Evolutionary conservation across 345 rosid genomes (phyloP).

Genomic region (Citrus inodora): DNA sequence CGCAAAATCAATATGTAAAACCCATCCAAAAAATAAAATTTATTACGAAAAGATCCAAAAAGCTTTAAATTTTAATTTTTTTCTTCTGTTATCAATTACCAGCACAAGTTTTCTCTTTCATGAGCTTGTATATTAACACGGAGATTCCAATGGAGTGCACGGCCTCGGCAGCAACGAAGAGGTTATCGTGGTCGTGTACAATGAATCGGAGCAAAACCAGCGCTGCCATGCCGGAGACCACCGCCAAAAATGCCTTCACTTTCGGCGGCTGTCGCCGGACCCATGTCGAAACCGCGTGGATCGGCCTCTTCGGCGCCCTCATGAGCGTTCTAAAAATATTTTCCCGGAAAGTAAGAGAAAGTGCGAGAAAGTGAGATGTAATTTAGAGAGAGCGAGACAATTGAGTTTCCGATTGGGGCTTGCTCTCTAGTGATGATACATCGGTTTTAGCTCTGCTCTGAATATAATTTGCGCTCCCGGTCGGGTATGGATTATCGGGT

Average conservation of each 20-base stretch:
- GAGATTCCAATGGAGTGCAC: slow-evolving; percentile 94
- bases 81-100: slow-evolving; percentile 13
- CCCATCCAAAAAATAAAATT: background rate
- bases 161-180: slow-evolving; percentile 97
- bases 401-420: background rate
- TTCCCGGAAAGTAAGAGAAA: background rate
- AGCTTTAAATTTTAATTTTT: background rate
- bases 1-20: background rate
- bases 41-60: background rate
- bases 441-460: background rate
- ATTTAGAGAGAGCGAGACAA: background rate
- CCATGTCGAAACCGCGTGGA: slow-evolving; percentile 79
- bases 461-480: background rate
- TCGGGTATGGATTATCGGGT: background rate
- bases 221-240: slow-evolving; percentile 88
- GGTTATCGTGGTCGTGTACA: slow-evolving; percentile 97
- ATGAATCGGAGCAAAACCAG: slow-evolving; percentile 84
- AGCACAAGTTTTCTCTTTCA: slow-evolving; percentile 95
- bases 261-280: slow-evolving; percentile 94
- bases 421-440: background rate
- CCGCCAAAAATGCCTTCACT: slow-evolving; percentile 92
- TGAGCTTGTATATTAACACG: slow-evolving; percentile 92
- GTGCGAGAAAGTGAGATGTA: slow-evolving; percentile 15
- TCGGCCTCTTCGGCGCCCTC: slow-evolving; percentile 61
- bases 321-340: slow-evolving; percentile 24